These are phyloP conservation scores for Cucurbita ficifolia DNA, from an alignment of 306 rosid species.

Conservation along the genomic window DNA sequence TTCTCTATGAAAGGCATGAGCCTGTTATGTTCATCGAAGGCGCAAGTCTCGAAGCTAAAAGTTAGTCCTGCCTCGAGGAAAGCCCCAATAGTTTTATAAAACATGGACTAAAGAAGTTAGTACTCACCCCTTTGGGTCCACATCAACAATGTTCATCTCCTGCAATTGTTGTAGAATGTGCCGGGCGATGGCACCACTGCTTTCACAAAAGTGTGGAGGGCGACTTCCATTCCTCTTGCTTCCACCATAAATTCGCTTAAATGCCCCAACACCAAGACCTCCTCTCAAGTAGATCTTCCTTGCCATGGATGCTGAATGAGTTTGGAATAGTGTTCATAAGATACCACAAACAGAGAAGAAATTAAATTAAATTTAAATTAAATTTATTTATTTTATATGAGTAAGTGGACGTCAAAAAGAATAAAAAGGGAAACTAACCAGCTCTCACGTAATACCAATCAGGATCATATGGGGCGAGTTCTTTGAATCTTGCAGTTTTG, in stretches of 20 bases:
- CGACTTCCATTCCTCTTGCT: slow-evolving; percentile 69
- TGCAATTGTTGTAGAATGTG: slow-evolving; percentile 56
- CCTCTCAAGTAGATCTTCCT: slow-evolving; percentile 71
- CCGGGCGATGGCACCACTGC: slow-evolving; percentile 60
- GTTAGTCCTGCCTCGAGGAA: no score
- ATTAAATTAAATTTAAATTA: no score
- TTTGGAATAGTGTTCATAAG: no score
- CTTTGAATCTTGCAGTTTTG: slow-evolving; percentile 57
- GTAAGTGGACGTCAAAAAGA: background rate
- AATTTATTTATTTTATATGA: background rate
- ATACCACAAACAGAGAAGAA: no score
- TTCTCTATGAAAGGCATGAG: no score
- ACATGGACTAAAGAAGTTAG: background rate
- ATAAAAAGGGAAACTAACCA: slow-evolving; percentile 21
- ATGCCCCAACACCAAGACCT: slow-evolving; percentile 73
- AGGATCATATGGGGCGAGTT: slow-evolving; percentile 62
- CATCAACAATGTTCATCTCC: slow-evolving; percentile 32
- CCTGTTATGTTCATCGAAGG: no score
- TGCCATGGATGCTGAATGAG: slow-evolving; percentile 47
- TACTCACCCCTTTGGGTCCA: slow-evolving; percentile 48
- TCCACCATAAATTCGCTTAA: slow-evolving; percentile 61
- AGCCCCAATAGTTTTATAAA: no score
- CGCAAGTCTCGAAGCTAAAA: no score
- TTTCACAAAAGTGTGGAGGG: slow-evolving; percentile 64
- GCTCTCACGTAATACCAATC: slow-evolving; percentile 66